A percentile compares a stretch with the other conserved stretches of the same genome.
Evolutionary conservation across 768 basidiomycete species (phyloP).

Genomic region (Kwoniella dendrophila): DNA sequence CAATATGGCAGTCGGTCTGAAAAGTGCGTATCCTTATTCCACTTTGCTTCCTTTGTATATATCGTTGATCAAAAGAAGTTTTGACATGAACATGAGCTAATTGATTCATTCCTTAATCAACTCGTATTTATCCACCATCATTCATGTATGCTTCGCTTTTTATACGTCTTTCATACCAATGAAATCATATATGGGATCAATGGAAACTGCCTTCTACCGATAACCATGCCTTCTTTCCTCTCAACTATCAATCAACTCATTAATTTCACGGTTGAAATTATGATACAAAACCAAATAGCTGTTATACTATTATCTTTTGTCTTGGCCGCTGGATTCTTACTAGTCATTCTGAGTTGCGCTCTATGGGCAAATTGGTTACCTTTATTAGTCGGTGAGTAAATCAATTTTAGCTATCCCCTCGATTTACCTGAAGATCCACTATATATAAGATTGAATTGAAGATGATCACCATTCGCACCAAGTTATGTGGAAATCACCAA

Average conservation of each 20-base stretch:
- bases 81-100: no score
- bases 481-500: no score
- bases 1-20: constrained; percentile 50
- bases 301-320: constrained; percentile 97
- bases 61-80: neutral
- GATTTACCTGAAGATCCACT: no score
- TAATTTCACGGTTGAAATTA: neutral
- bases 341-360: constrained; percentile 96
- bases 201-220: neutral
- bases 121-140: no score
- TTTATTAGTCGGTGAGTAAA: constrained; percentile 77
- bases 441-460: no score
- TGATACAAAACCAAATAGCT: constrained; percentile 60
- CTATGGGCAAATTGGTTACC: constrained; percentile 97
- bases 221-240: neutral
- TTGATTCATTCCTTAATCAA: no score
- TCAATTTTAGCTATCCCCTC: constrained; percentile 53
- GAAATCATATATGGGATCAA: no score
- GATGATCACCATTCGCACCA: no score
- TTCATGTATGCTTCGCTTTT: neutral
- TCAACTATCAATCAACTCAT: neutral
- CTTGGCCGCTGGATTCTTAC: constrained; percentile 93
- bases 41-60: neutral
- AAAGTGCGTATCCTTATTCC: constrained; percentile 31
- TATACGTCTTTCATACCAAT: neutral